phyloP scores from a whole-genome alignment of 2,329 filamentous ascomycete species.

The Talaromyces sp. region DNA sequence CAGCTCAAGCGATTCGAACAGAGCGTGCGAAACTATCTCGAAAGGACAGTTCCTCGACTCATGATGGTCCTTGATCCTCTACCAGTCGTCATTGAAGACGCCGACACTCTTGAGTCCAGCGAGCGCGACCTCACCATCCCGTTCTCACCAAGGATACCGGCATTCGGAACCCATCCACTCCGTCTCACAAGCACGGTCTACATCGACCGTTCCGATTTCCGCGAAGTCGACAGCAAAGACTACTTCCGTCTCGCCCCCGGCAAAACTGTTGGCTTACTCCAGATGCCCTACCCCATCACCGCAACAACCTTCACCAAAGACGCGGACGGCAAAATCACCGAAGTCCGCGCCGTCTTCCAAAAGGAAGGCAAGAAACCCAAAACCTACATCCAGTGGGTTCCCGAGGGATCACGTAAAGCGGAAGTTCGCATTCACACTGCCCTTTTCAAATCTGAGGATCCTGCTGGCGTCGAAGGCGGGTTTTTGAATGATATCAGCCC shows the following conservation, averaged over 20 bases:
- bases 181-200: slow-evolving; percentile 75
- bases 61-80: slow-evolving; percentile 88
- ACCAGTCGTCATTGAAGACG: slow-evolving; percentile 68
- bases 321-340: slow-evolving; percentile 61
- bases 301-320: slow-evolving; percentile 68
- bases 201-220: slow-evolving; percentile 78
- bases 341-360: slow-evolving; percentile 66
- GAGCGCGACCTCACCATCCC: slow-evolving; percentile 64
- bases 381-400: slow-evolving; percentile 86
- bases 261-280: slow-evolving; percentile 70
- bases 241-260: slow-evolving; percentile 77
- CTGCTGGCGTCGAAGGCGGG: slow-evolving; percentile 70
- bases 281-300: slow-evolving; percentile 66
- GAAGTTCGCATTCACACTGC: slow-evolving; percentile 77
- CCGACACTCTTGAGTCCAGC: slow-evolving; percentile 66
- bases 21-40: slow-evolving; percentile 78
- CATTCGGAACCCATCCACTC: slow-evolving; percentile 52
- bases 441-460: slow-evolving; percentile 84
- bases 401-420: slow-evolving; percentile 58
- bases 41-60: slow-evolving; percentile 80
- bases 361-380: slow-evolving; percentile 67
- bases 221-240: slow-evolving; percentile 67
- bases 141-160: slow-evolving; percentile 69
- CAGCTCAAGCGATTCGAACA: slow-evolving; percentile 79
- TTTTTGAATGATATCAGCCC: slow-evolving; percentile 84